Evolutionary conservation across 345 rosid species (phyloP).

Genomic region (Populus davidiana): DNA sequence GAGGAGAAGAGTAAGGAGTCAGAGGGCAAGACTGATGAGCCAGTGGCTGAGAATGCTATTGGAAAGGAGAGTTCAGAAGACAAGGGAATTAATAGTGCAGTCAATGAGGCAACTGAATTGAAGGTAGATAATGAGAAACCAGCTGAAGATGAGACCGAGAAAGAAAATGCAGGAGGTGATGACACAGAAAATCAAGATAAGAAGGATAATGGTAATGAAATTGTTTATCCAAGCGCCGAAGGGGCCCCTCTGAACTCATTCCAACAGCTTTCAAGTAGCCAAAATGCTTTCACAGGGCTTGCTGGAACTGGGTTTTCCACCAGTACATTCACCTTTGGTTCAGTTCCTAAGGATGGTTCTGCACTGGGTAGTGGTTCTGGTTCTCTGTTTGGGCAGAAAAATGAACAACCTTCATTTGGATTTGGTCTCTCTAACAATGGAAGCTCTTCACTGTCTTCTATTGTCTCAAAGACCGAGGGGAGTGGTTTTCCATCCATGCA

Average conservation of each 20-base stretch:
- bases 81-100: constrained; percentile 20
- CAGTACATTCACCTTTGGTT: constrained; percentile 67
- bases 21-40: constrained; percentile 2
- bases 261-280: constrained; percentile 88
- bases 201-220: constrained; percentile 37
- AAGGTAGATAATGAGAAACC: constrained; percentile 32
- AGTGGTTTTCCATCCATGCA: constrained; percentile 62
- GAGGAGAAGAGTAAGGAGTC: neutral
- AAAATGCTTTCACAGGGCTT: constrained; percentile 92
- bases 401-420: constrained; percentile 44
- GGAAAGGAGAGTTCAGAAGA: constrained; percentile 27
- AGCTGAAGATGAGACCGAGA: neutral
- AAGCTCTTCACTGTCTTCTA: constrained; percentile 53
- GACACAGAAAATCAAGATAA: constrained; percentile 31
- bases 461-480: constrained; percentile 57
- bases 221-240: constrained; percentile 43
- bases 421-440: constrained; percentile 60
- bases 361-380: constrained; percentile 32
- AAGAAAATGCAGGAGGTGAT: constrained; percentile 14
- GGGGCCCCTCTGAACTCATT: constrained; percentile 65
- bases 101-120: constrained; percentile 38
- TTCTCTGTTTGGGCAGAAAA: constrained; percentile 44
- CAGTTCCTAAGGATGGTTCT: constrained; percentile 52
- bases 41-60: constrained; percentile 22
- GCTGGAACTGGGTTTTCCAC: constrained; percentile 81